Evolutionary conservation across 257 asterid species (phyloP).

Genomic region (Anisodus tanguticus): DNA sequence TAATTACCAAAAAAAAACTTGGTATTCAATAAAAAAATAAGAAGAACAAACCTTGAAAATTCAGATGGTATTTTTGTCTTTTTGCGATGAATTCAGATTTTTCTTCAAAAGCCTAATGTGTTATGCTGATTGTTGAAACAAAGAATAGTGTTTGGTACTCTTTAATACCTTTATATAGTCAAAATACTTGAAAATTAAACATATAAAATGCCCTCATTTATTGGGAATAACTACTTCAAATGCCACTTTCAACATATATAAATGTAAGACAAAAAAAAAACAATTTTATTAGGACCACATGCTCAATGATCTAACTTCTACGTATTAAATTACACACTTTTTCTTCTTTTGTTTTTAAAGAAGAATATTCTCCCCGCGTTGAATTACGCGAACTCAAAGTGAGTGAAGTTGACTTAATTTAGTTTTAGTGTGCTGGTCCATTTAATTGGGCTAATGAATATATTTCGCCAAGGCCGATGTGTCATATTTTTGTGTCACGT

Average conservation of each 20-base stretch:
- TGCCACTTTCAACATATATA: background rate
- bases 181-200: background rate
- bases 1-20: slow-evolving; percentile 1
- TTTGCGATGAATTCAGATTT: background rate
- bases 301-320: background rate
- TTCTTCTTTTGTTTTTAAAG: background rate
- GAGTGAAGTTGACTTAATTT: background rate
- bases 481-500: too few species aligned
- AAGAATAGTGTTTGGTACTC: slow-evolving; percentile 6
- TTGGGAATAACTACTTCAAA: background rate
- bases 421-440: too few species aligned
- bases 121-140: background rate
- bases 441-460: too few species aligned
- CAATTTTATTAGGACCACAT: background rate
- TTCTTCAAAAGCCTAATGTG: background rate
- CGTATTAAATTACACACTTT: background rate
- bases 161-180: slow-evolving; percentile 8
- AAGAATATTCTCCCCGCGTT: background rate
- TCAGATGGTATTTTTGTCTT: background rate
- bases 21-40: too few species aligned
- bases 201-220: background rate
- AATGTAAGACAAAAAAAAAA: background rate
- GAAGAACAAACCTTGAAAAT: slow-evolving; percentile 20
- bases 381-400: slow-evolving; percentile 12
- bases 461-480: too few species aligned